phyloP scores from a whole-genome alignment of 2,329 filamentous ascomycete genomes.

The Botrytis squamosa region DNA sequence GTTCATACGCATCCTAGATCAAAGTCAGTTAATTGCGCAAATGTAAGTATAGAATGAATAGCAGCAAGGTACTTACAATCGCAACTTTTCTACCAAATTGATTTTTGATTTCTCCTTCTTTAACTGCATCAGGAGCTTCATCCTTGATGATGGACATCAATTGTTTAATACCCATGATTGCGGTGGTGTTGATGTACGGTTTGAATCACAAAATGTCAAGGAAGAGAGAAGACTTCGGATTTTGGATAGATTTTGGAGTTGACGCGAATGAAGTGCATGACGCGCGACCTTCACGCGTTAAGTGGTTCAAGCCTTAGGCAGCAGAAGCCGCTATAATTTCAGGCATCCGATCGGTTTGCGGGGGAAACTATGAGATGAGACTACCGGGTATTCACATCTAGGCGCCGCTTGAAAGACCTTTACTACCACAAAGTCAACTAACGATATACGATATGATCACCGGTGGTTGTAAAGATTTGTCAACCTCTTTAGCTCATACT shows the following conservation, averaged over 20 bases:
- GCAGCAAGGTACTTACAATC: constrained; percentile 63
- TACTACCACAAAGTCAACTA: not conserved
- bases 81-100: constrained; percentile 98
- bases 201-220: constrained; percentile 8
- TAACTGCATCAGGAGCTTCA: constrained; percentile 92
- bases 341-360: not conserved
- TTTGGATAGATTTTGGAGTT: constrained; percentile 14
- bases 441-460: not conserved
- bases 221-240: constrained; percentile 9
- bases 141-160: constrained; percentile 83
- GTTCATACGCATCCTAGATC: constrained; percentile 57
- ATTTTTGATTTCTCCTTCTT: constrained; percentile 96
- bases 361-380: not conserved
- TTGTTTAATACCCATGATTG: constrained; percentile 65
- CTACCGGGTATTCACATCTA: not conserved
- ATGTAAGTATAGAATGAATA: constrained; percentile 2
- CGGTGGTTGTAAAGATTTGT: not conserved
- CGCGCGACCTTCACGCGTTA: constrained; percentile 23
- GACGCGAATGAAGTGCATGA: constrained; percentile 21
- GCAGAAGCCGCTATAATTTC: not conserved
- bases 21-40: constrained; percentile 26
- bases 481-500: not conserved
- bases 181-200: constrained; percentile 22
- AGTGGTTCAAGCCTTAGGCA: constrained; percentile 22
- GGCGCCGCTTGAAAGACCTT: not conserved